Base-by-base conservation (phyloP, 1,139 yeast genomes). In the Candida sp. region DNA sequence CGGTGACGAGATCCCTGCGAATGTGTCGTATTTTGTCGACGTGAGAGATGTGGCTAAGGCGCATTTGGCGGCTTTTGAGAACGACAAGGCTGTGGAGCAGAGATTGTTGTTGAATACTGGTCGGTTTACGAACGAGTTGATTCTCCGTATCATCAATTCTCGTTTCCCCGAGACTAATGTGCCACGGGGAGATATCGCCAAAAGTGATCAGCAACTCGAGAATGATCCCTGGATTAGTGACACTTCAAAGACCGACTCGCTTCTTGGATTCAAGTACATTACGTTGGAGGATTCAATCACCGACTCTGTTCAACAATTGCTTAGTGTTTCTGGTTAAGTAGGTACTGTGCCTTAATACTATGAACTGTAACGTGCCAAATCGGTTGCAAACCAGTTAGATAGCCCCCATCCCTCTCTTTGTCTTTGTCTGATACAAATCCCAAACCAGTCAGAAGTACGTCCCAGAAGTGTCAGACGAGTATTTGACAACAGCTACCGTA, bases 31-130 rank as follows among this genome's bases (percentile, higher is more conserved):
- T 3, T 69, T 60, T 61, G 69, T 77, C 41, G 85, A 83, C 58
- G 86, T 83, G 1, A 69, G 86, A 50, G 85, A 83, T 58, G 78
- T 80, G 5, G 84, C 86, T 4, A 63, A 60, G 52, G 83, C 83
- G n/a, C 87, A 82, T 60, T 62, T 81, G 9, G 57, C 61, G 41
- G 80, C 80, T 0, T 65, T 80, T 53, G 73, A 74, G 53, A 59
- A 57, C 41, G 41, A 56, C 6, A 55, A 54, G 7, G 59, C 69
- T 23, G 49, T 58, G 9, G 62, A 63, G 25, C 48, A 69, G 43
- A 65, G 81, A 58, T 63, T 74, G 35, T 48, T 72, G 11, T 48
- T 71, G 12, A 48, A 59, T 12, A 63, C 67, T 8, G 78, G 72
- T 1, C 5, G 56, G 6, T 67, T 60, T 52, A 52, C 61, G n/a